Evolutionary conservation across 2,329 filamentous ascomycete genomes (phyloP).

Genomic region (Colletotrichum orbiculare): DNA sequence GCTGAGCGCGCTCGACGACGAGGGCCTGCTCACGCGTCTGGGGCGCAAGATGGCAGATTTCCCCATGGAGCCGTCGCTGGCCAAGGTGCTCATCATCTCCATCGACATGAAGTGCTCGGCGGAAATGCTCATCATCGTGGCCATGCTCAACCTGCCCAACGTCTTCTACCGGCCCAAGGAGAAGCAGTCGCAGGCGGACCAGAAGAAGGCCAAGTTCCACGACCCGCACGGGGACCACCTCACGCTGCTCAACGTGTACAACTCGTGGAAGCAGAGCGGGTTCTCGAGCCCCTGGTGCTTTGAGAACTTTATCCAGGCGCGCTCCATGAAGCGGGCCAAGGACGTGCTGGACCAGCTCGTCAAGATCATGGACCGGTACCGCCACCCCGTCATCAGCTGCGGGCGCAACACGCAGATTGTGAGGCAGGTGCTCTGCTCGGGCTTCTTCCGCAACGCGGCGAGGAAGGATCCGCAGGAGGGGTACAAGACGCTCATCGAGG

Average conservation of each 20-base stretch:
- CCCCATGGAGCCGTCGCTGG: conserved; percentile 93
- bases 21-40: conserved; percentile 90
- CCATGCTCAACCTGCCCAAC: conserved; percentile 88
- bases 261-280: conserved; percentile 89
- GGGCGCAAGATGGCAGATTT: conserved; percentile 99
- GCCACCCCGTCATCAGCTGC: conserved; percentile 83
- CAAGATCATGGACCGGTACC: conserved; percentile 93
- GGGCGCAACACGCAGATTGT: conserved; percentile 89
- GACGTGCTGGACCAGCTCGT: conserved; percentile 93
- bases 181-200: conserved; percentile 94
- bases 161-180: conserved; percentile 98
- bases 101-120: conserved; percentile 92
- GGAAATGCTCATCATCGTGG: conserved; percentile 92
- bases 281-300: conserved; percentile 93
- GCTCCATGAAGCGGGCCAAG: conserved; percentile 87
- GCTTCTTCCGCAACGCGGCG: conserved; percentile 95
- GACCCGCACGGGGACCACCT: conserved; percentile 95
- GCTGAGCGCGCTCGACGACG: conserved; percentile 90
- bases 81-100: conserved; percentile 89
- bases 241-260: conserved; percentile 95
- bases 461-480: conserved; percentile 96
- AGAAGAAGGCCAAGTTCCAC: conserved; percentile 98
- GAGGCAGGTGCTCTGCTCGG: conserved; percentile 87
- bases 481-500: conserved; percentile 97
- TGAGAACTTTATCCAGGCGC: conserved; percentile 96